These are phyloP conservation scores for Vitis amurensis DNA, from an alignment of 164 flowering plant genomes.

Conservation along the genomic window DNA sequence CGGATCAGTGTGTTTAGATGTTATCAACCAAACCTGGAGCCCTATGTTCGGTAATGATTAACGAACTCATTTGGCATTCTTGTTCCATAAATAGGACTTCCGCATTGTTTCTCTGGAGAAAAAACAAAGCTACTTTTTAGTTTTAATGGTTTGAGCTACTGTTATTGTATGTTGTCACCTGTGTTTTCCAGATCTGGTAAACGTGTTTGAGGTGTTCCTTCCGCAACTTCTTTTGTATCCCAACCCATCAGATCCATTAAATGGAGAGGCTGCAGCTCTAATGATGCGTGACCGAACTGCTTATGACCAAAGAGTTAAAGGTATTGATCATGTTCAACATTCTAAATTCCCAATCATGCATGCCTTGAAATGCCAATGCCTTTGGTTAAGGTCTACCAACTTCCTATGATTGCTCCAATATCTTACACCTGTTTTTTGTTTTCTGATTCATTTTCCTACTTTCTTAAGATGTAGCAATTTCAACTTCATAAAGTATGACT, in stretches of 20 bases:
- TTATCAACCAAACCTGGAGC: conserved; percentile 97
- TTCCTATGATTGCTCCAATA: too few species aligned
- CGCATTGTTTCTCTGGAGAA: background rate
- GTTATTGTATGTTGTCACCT: conserved; percentile 7
- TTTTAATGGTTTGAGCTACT: background rate
- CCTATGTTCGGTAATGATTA: conserved; percentile 86
- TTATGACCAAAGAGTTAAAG: conserved; percentile 86
- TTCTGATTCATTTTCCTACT: too few species aligned
- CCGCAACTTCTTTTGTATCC: conserved; percentile 96
- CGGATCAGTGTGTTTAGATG: conserved; percentile 96
- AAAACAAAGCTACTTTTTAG: background rate
- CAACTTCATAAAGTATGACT: too few species aligned
- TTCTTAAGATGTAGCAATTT: too few species aligned
- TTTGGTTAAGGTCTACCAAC: too few species aligned
- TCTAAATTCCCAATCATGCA: too few species aligned
- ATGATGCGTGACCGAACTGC: conserved; percentile 85
- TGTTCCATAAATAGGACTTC: background rate
- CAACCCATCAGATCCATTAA: conserved; percentile 92
- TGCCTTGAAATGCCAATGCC: too few species aligned
- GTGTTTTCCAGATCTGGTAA: conserved; percentile 69
- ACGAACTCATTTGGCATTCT: background rate
- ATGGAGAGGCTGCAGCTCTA: conserved; percentile 95
- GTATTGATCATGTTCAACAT: conserved; percentile 24
- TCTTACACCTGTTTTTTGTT: too few species aligned
- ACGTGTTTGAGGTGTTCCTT: conserved; percentile 93